Evolutionary conservation across 208 protist species (phyloP).

Genomic region (Leishmania gerbilli): DNA sequence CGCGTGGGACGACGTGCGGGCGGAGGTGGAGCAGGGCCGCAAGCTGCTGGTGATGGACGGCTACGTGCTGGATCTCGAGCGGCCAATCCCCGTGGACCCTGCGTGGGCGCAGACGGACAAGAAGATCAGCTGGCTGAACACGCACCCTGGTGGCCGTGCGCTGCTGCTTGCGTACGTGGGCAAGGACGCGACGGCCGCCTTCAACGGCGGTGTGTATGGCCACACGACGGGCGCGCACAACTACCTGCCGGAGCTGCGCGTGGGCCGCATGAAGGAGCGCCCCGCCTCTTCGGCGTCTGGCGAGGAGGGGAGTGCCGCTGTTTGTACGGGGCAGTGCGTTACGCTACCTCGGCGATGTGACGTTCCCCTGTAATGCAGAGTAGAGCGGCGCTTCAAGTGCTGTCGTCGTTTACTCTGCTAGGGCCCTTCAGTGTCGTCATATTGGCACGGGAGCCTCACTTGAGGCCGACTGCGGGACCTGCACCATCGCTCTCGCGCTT

Average conservation of each 20-base stretch:
- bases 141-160: conserved; percentile 75
- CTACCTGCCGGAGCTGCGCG: conserved; percentile 62
- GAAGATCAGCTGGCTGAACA: conserved; percentile 56
- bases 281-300: neutral
- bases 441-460: neutral
- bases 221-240: conserved; percentile 65
- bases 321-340: neutral
- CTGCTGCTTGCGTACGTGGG: conserved; percentile 69
- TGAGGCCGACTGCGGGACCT: neutral
- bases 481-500: neutral
- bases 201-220: conserved; percentile 69
- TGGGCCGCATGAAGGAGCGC: conserved; percentile 22
- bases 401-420: neutral
- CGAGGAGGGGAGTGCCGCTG: neutral
- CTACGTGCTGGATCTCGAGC: conserved; percentile 64
- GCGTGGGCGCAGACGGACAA: conserved; percentile 53
- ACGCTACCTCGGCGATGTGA: neutral
- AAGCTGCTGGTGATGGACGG: conserved; percentile 67
- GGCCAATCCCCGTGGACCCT: conserved; percentile 44
- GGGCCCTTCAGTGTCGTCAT: neutral
- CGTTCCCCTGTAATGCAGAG: neutral
- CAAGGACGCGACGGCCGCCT: conserved; percentile 76
- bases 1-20: conserved; percentile 62
- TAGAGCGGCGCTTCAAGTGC: neutral
- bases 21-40: conserved; percentile 46